Base-by-base conservation (phyloP, 495 filamentous ascomycete genomes). In the Tuber microsphaerosporum region DNA sequence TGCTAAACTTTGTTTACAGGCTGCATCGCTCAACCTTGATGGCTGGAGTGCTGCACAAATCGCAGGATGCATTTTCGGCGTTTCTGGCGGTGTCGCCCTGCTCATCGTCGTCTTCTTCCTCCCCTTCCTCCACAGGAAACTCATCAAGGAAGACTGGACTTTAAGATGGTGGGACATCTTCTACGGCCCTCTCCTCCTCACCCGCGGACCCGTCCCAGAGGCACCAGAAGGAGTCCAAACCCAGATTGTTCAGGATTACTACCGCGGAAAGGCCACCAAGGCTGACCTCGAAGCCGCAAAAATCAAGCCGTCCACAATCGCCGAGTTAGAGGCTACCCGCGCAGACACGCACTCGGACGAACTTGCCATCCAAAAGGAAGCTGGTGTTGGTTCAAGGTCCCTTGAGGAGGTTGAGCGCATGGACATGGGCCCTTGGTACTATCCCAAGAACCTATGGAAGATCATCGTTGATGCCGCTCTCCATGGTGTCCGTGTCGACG, bases 401-500 rank as follows among this genome's bases (percentile, higher is more conserved):
- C 76, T 81, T 34, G 79, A 75, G 1, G 76, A 81, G 4, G 74
- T 77, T 43, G 82, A 83, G 71, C 73, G 65, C 44, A 14, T 42
- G 2, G 82, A 83, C 44, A 70, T 79, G 22, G 79, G 85, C 22
- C 74, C 81, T 19, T 87, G 84, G 85, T 83, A 85, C 77, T 31
- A 69, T 0, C 81, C 80, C 14, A 76, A 74, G 17, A 85, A 86
- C 42, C 85, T 90, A 10, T 83, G 84, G 74, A 86, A 81, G 81
- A 83, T 82, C 51, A 8, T 83, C 80, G 87, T 88, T 78, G 87
- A 84, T 76, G 78, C 83, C 2, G 65, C 89, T 31, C 85, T 90
- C 70, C 88, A 87, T 73, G 90, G 90, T 74, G 87, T 91, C 74
- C 88, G 89, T 71, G 83, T 87, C 72, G 90, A 91, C 71, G 86